These are phyloP conservation scores for Candida ulmi DNA, from an alignment of 805 yeast species.

Conservation along the genomic window DNA sequence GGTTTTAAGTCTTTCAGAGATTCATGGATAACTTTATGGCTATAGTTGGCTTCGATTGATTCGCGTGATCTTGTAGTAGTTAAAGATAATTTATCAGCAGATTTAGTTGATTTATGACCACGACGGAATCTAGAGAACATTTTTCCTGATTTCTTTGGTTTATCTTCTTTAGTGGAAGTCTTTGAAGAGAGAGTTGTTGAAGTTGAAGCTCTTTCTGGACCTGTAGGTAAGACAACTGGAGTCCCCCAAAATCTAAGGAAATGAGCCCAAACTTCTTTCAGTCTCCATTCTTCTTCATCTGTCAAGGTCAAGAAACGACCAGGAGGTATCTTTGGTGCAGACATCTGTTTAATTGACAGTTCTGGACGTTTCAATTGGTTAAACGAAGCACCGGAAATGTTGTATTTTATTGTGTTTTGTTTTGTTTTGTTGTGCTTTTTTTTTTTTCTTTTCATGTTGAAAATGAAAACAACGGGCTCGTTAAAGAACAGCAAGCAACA, in stretches of 20 bases:
- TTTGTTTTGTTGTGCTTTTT: no score
- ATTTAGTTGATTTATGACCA: slow-evolving; percentile 6
- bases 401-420: no score
- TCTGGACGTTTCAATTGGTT: no score
- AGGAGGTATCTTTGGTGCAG: slow-evolving; percentile 16
- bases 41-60: slow-evolving; percentile 26
- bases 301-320: slow-evolving; percentile 44
- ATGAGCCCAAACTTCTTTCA: slow-evolving; percentile 71
- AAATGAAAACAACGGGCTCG: not conserved
- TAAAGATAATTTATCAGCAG: slow-evolving; percentile 13
- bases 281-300: slow-evolving; percentile 51
- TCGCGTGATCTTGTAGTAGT: slow-evolving; percentile 23
- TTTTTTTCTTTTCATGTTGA: not conserved
- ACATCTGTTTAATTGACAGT: no score
- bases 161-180: slow-evolving; percentile 4
- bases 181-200: slow-evolving; percentile 6
- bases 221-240: slow-evolving; percentile 24
- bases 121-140: slow-evolving; percentile 21
- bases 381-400: no score
- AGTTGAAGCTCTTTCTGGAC: slow-evolving; percentile 9
- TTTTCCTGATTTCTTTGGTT: slow-evolving; percentile 18
- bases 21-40: slow-evolving; percentile 38
- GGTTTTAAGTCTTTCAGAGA: slow-evolving; percentile 49
- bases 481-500: not conserved
- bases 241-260: slow-evolving; percentile 55